A percentile compares a stretch with the other conserved stretches of the same genome.
These are phyloP conservation scores for Hypocreales sp. DNA, from an alignment of 2,329 filamentous ascomycete genomes.

Conservation along the genomic window DNA sequence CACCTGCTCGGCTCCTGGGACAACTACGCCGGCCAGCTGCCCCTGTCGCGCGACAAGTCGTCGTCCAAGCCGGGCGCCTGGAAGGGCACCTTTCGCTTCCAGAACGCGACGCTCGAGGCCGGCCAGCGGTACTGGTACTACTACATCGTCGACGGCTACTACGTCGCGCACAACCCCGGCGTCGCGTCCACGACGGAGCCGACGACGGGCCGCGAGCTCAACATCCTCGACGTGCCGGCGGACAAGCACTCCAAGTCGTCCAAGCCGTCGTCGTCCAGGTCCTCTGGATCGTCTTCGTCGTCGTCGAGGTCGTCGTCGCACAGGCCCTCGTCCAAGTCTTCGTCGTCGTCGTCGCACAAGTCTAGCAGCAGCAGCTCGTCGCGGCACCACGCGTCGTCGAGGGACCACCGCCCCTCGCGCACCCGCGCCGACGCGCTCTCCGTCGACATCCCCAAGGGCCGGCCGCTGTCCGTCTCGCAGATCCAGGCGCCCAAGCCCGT, in stretches of 20 bases:
- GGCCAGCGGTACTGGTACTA: slow-evolving; percentile 99
- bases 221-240: slow-evolving; percentile 84
- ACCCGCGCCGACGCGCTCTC: slow-evolving; percentile 33
- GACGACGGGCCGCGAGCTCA: slow-evolving; percentile 90
- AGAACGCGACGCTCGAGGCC: slow-evolving; percentile 68
- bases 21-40: slow-evolving; percentile 87
- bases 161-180: slow-evolving; percentile 90
- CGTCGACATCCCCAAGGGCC: slow-evolving; percentile 69
- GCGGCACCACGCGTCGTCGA: slow-evolving; percentile 23
- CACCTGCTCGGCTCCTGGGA: slow-evolving; percentile 98
- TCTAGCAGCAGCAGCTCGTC: slow-evolving; percentile 18
- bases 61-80: slow-evolving; percentile 79
- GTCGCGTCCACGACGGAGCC: slow-evolving; percentile 82
- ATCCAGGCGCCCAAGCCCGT: slow-evolving; percentile 85
- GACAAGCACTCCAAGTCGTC: slow-evolving; percentile 12
- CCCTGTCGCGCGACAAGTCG: slow-evolving; percentile 75
- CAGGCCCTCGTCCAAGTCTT: slow-evolving; percentile 5
- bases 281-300: slow-evolving; percentile 13
- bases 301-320: slow-evolving; percentile 22
- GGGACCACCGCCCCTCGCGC: slow-evolving; percentile 24
- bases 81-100: slow-evolving; percentile 95
- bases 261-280: slow-evolving; percentile 25
- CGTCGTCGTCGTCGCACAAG: slow-evolving; percentile 11
- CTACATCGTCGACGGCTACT: slow-evolving; percentile 99
- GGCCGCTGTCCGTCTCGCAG: slow-evolving; percentile 72